Evolutionary conservation across 2,329 filamentous ascomycete species (phyloP).

Genomic region (Penicillium vulpinum): DNA sequence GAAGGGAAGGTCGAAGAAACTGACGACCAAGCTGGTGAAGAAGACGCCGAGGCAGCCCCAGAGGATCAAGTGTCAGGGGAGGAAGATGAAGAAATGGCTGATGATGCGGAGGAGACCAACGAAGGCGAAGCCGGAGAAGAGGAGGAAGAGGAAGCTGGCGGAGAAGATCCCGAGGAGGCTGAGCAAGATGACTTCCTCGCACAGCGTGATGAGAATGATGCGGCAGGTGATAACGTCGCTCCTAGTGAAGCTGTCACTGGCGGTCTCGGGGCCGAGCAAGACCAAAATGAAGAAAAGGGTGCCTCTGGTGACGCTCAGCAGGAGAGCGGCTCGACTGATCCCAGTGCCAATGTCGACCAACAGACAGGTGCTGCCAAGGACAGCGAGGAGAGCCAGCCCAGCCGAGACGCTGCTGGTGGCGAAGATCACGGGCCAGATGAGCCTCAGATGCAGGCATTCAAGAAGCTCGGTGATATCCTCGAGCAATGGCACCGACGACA

Average conservation of each 20-base stretch:
- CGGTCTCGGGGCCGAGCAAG: constrained; percentile 41
- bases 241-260: constrained; percentile 44
- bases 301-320: constrained; percentile 50
- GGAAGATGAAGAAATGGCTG: constrained; percentile 45
- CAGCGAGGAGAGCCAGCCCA: constrained; percentile 40
- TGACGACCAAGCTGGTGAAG: constrained; percentile 32
- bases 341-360: constrained; percentile 49
- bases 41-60: constrained; percentile 31
- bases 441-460: constrained; percentile 71
- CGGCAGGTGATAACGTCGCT: constrained; percentile 56
- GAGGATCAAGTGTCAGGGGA: constrained; percentile 36
- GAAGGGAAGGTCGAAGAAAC: constrained; percentile 36
- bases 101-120: constrained; percentile 44
- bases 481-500: constrained; percentile 92
- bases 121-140: constrained; percentile 50
- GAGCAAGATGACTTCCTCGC: constrained; percentile 50
- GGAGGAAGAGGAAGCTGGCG: constrained; percentile 43
- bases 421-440: constrained; percentile 39
- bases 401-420: constrained; percentile 39
- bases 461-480: constrained; percentile 88
- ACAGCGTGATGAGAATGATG: constrained; percentile 51
- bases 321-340: constrained; percentile 46
- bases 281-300: constrained; percentile 45
- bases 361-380: constrained; percentile 45
- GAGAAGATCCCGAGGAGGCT: constrained; percentile 53